A percentile compares a stretch with the other conserved stretches of the same genome.
Evolutionary conservation across 441 rosid genomes (phyloP).

Genomic region (Euphorbia schlechtendalii): DNA sequence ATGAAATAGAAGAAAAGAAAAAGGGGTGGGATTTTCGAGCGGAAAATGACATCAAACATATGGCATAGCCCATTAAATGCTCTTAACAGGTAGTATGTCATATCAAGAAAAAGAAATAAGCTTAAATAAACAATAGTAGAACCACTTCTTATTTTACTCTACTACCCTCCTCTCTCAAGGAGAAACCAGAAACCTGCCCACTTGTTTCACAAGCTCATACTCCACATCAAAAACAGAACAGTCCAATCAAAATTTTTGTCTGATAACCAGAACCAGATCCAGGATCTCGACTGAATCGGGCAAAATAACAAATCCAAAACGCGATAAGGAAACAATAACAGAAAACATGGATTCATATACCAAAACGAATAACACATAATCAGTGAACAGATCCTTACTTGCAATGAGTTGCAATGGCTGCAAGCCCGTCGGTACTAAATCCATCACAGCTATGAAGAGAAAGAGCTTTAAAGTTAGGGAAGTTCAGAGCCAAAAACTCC

Average conservation of each 20-base stretch:
- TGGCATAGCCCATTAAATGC: slow-evolving; percentile 34
- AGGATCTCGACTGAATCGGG: slow-evolving; percentile 14
- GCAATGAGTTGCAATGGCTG: slow-evolving; percentile 52
- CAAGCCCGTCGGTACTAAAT: slow-evolving; percentile 52
- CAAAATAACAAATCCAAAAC: slow-evolving; percentile 1
- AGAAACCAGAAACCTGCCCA: slow-evolving; percentile 9
- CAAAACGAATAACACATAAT: too few relatives aligned
- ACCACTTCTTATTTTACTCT: slow-evolving; percentile 24
- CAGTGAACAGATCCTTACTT: slow-evolving; percentile 40
- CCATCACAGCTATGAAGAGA: slow-evolving; percentile 63
- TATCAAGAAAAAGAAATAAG: slow-evolving; percentile 21
- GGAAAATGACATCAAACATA: slow-evolving; percentile 37
- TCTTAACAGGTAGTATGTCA: slow-evolving; percentile 39
- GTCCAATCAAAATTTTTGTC: slow-evolving; percentile 16
- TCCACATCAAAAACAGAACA: background rate
- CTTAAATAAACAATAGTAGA: slow-evolving; percentile 17
- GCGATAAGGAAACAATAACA: too few relatives aligned
- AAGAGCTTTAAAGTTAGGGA: slow-evolving; percentile 43
- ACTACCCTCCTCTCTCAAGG: background rate
- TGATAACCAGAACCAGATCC: background rate
- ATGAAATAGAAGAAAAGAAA: background rate
- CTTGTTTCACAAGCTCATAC: slow-evolving; percentile 8
- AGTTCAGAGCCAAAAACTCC: slow-evolving; percentile 45
- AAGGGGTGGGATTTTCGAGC: slow-evolving; percentile 14
- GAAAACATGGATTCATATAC: too few relatives aligned